A percentile compares a stretch with the other conserved stretches of the same genome.
Conservation (phyloP, 305 asterid genomes). For the Solanum hybrid region DNA sequence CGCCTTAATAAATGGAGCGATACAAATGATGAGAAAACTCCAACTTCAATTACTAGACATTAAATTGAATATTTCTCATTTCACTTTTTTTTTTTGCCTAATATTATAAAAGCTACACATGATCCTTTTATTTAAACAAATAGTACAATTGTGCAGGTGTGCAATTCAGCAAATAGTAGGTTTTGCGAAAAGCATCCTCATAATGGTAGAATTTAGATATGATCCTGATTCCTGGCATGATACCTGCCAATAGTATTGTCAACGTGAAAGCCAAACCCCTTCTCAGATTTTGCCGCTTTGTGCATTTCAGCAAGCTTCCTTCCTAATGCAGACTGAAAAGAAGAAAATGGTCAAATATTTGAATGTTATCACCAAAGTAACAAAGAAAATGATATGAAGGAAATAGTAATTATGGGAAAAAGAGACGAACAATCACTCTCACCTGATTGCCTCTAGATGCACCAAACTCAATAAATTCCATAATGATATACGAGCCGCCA, state of each 20-base stretch:
- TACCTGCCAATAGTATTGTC: constrained; percentile 96
- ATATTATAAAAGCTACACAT: not conserved
- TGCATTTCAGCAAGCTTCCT: constrained; percentile 99
- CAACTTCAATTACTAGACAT: not conserved
- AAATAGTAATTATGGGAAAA: not conserved
- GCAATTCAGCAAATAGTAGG: not conserved
- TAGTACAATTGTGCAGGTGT: not conserved
- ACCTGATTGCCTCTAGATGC: constrained; percentile 75
- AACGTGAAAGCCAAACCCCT: constrained; percentile 86
- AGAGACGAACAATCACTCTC: constrained; percentile 14
- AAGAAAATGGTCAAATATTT: constrained; percentile 17
- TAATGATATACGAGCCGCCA: constrained; percentile 90
- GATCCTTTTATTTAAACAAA: not conserved
- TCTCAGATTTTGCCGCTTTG: constrained; percentile 63
- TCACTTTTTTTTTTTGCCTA: not conserved
- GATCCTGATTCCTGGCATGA: not conserved
- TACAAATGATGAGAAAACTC: not conserved
- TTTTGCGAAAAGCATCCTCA: not conserved
- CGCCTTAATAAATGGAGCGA: not conserved
- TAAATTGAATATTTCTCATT: not conserved
- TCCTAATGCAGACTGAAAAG: constrained; percentile 77
- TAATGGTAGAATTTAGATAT: not conserved
- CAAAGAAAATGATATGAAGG: not conserved
- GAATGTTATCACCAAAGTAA: not conserved
- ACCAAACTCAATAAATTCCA: constrained; percentile 89